A percentile compares a stretch with the other conserved stretches of the same genome.
Evolutionary conservation across 441 rosid genomes (phyloP).

Genomic region (Gossypium schwendimanii): DNA sequence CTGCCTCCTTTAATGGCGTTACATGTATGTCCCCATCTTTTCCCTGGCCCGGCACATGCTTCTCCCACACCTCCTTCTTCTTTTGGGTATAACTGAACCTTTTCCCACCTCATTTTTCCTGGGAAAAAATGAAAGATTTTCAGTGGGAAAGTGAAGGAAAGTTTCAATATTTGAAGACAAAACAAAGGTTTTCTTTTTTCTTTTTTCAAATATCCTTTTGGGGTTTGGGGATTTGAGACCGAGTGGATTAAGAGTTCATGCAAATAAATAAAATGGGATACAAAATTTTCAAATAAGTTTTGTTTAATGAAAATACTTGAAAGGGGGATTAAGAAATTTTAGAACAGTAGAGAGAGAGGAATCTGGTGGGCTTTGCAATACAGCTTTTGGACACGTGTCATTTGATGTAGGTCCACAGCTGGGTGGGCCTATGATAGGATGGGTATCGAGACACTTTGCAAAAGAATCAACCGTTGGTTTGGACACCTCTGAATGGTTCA

Average conservation of each 20-base stretch:
- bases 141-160: slow-evolving; percentile 28
- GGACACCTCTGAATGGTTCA: background rate
- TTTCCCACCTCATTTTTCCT: slow-evolving; percentile 84
- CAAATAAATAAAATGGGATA: slow-evolving; percentile 2
- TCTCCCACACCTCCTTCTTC: slow-evolving; percentile 31
- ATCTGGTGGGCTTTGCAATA: slow-evolving; percentile 3
- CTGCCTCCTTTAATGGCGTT: slow-evolving; percentile 76
- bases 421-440: background rate
- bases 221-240: background rate
- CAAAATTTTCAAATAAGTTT: background rate
- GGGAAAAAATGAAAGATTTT: background rate
- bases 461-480: background rate
- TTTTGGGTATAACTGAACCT: slow-evolving; percentile 33
- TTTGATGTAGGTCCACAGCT: background rate
- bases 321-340: slow-evolving; percentile 1
- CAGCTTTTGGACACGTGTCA: background rate
- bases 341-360: background rate
- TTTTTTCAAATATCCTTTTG: background rate
- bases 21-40: slow-evolving; percentile 98
- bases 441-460: background rate
- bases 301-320: background rate
- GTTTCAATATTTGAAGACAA: slow-evolving; percentile 9
- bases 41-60: slow-evolving; percentile 56
- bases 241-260: slow-evolving; percentile 12
- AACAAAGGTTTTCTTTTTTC: background rate